phyloP scores from a whole-genome alignment of 352 stramenopile species.

The Phytophthora kernoviae region DNA sequence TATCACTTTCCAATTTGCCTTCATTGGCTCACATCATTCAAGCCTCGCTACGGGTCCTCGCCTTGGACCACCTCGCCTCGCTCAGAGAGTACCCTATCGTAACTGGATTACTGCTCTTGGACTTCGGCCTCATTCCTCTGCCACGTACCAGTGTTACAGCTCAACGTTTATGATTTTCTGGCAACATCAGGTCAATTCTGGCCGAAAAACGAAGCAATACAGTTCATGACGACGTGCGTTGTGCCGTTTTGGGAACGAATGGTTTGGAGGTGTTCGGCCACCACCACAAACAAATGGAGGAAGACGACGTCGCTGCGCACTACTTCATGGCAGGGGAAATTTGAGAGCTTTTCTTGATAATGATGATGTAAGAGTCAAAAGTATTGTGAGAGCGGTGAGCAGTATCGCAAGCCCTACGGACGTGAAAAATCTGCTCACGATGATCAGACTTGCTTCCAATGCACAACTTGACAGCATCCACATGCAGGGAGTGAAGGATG shows the following conservation, averaged over 20 bases:
- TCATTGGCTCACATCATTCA: no score
- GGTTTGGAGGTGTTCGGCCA: slow-evolving; percentile 6
- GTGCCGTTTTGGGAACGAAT: slow-evolving; percentile 9
- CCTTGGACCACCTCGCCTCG: no score
- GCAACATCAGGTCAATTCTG: slow-evolving; percentile 6
- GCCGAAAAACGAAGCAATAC: neutral
- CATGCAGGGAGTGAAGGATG: no score
- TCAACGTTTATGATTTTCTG: slow-evolving; percentile 2
- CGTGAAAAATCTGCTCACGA: neutral
- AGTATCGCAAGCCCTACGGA: neutral
- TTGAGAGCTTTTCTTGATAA: slow-evolving; percentile 8
- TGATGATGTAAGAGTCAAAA: neutral
- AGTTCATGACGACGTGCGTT: slow-evolving; percentile 5
- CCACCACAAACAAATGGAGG: neutral
- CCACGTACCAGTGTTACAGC: no score
- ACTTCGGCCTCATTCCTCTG: no score
- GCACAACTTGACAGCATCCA: neutral
- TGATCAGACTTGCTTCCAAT: neutral
- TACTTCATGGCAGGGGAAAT: slow-evolving; percentile 16
- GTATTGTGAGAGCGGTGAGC: neutral
- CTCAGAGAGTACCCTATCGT: no score
- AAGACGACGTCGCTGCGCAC: slow-evolving; percentile 1
- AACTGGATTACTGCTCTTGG: no score
- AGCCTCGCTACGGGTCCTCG: no score
- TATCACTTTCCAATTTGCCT: no score